Conservation (phyloP, 345 rosid genomes). For the Linum tenue region DNA sequence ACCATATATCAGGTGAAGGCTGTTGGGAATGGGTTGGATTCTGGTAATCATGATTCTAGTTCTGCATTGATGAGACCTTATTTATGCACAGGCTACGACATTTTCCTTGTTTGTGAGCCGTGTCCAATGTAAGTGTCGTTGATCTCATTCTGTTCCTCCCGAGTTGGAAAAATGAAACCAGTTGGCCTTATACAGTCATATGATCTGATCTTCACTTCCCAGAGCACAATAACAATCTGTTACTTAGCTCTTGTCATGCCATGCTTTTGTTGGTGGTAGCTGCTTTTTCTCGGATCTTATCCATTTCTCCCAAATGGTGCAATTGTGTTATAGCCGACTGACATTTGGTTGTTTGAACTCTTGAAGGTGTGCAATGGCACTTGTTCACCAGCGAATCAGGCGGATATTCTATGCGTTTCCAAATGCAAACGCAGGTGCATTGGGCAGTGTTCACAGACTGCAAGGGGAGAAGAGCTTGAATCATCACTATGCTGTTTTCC, state of each 20-base stretch:
- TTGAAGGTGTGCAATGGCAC: conserved; percentile 88
- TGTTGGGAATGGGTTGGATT: conserved; percentile 23
- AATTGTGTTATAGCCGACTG: background rate
- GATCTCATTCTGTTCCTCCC: background rate
- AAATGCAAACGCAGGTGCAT: conserved; percentile 53
- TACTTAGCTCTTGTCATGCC: too few species aligned
- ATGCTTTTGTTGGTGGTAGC: too few species aligned
- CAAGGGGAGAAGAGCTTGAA: conserved; percentile 90
- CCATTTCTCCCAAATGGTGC: too few species aligned
- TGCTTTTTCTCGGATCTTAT: too few species aligned
- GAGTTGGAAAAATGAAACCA: background rate
- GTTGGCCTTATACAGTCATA: too few species aligned
- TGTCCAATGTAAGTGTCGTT: conserved; percentile 61
- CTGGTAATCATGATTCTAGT: conserved; percentile 13
- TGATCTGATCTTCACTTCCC: too few species aligned
- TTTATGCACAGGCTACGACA: conserved; percentile 83
- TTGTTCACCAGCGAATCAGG: conserved; percentile 71
- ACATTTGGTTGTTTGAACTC: background rate
- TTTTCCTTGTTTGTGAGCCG: conserved; percentile 77
- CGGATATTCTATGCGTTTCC: conserved; percentile 71
- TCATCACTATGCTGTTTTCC: conserved; percentile 90
- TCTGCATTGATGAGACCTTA: conserved; percentile 40
- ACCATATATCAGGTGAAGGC: conserved; percentile 28
- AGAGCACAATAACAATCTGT: too few species aligned
- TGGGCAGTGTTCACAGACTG: conserved; percentile 65